phyloP scores from a whole-genome alignment of 1,284 basidiomycete species.

The Volvariella volvacea region DNA sequence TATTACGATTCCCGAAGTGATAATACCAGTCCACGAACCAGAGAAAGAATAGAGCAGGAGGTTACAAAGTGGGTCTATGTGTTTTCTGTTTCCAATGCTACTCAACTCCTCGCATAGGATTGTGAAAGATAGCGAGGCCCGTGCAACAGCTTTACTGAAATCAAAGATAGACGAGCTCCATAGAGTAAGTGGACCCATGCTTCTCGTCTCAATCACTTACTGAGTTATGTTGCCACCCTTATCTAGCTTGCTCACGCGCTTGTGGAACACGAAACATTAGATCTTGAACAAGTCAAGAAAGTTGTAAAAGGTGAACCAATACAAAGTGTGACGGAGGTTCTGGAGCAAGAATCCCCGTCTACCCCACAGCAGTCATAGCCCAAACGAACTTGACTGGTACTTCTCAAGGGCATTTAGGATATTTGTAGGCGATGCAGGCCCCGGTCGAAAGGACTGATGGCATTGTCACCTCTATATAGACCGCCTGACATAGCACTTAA shows the following conservation, averaged over 20 bases:
- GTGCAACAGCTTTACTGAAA: slow-evolving; percentile 65
- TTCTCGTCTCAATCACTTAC: slow-evolving; percentile 2
- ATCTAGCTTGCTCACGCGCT: slow-evolving; percentile 78
- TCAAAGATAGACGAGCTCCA: slow-evolving; percentile 77
- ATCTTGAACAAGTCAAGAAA: slow-evolving; percentile 76
- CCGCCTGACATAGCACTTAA: too few species aligned
- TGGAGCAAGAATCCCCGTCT: slow-evolving; percentile 48
- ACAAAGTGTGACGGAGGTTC: slow-evolving; percentile 54
- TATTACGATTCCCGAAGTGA: slow-evolving; percentile 70
- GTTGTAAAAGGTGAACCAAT: slow-evolving; percentile 81
- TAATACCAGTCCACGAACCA: slow-evolving; percentile 64
- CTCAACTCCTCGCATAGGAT: slow-evolving; percentile 38
- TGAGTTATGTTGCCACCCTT: slow-evolving; percentile 12
- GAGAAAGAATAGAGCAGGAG: slow-evolving; percentile 81
- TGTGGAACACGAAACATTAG: slow-evolving; percentile 91
- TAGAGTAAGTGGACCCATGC: slow-evolving; percentile 42
- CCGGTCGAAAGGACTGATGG: too few species aligned
- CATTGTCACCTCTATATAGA: too few species aligned
- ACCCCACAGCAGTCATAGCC: slow-evolving; percentile 6
- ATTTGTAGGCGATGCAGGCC: neutral
- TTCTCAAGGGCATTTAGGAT: slow-evolving; percentile 10
- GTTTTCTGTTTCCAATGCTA: slow-evolving; percentile 4
- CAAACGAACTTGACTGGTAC: slow-evolving; percentile 19
- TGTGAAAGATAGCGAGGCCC: slow-evolving; percentile 66
- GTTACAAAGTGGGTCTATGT: slow-evolving; percentile 57